Evolutionary conservation across 2,329 filamentous ascomycete genomes (phyloP).

Genomic region (Calonectria fujianensis): DNA sequence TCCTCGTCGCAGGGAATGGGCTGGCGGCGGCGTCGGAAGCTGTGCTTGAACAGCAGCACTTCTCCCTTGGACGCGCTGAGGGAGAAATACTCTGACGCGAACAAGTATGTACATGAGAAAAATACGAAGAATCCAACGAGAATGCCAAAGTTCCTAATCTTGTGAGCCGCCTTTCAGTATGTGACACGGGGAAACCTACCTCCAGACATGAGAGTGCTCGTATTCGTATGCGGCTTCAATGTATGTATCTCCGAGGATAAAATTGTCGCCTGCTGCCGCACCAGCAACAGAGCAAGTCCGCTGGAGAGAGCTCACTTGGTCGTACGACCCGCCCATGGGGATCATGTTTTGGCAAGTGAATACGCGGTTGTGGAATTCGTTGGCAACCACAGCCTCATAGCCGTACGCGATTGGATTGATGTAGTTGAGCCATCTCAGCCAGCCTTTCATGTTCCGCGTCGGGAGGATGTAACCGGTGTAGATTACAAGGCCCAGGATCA

Average conservation of each 20-base stretch:
- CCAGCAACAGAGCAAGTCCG: conserved; percentile 41
- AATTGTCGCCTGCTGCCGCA: conserved; percentile 35
- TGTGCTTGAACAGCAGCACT: conserved; percentile 76
- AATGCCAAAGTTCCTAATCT: conserved; percentile 77
- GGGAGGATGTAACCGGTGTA: conserved; percentile 70
- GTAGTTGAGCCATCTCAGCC: conserved; percentile 76
- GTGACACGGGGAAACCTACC: conserved; percentile 24
- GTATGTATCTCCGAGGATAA: conserved; percentile 43
- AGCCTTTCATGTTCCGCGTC: conserved; percentile 49
- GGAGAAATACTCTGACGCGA: conserved; percentile 72
- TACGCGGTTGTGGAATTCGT: conserved; percentile 41
- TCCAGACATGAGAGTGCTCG: conserved; percentile 74
- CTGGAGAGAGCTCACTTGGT: conserved; percentile 9
- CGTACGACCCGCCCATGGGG: conserved; percentile 31
- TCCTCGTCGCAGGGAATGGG: conserved; percentile 24
- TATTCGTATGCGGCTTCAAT: conserved; percentile 63
- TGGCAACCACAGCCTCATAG: conserved; percentile 43
- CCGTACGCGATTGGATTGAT: conserved; percentile 77
- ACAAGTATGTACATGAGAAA: conserved; percentile 78
- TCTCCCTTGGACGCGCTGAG: conserved; percentile 79
- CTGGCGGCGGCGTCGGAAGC: neutral
- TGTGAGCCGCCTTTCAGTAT: neutral
- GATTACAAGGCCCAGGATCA: conserved; percentile 55
- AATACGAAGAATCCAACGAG: conserved; percentile 77
- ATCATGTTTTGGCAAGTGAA: conserved; percentile 39